These are phyloP conservation scores for Ciborinia camelliae DNA, from an alignment of 2,329 filamentous ascomycete genomes.

Conservation along the genomic window DNA sequence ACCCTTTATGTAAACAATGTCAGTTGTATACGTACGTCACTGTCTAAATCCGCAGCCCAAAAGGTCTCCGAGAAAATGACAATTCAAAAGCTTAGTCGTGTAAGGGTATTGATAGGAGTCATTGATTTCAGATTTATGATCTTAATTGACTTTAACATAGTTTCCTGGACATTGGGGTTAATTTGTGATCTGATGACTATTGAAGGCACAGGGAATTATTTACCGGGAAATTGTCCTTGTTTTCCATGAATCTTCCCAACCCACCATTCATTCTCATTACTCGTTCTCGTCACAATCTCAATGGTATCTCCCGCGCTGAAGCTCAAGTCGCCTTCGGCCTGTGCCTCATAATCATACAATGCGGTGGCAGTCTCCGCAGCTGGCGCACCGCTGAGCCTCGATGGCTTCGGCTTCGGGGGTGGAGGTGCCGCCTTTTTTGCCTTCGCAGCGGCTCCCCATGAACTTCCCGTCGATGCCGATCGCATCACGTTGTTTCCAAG, in stretches of 20 bases:
- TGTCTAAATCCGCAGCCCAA: conserved; percentile 1
- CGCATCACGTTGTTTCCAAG: conserved; percentile 38
- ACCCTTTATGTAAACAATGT: neutral
- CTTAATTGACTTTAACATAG: conserved; percentile 46
- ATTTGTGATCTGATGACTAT: neutral
- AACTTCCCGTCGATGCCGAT: conserved; percentile 42
- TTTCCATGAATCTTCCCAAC: conserved; percentile 74
- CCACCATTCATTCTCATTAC: conserved; percentile 98
- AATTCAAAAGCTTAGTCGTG: conserved; percentile 9
- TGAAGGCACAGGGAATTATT: conserved; percentile 34
- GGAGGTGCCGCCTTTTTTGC: conserved; percentile 64
- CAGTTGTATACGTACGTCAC: neutral
- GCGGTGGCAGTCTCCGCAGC: conserved; percentile 78
- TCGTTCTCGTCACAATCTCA: conserved; percentile 78
- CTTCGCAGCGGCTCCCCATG: conserved; percentile 56
- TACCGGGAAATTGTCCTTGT: conserved; percentile 93
- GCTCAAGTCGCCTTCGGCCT: conserved; percentile 89
- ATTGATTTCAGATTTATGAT: neutral
- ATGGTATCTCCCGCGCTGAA: conserved; percentile 87
- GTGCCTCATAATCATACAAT: conserved; percentile 92
- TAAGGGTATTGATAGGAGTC: conserved; percentile 13
- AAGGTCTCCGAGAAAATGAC: neutral
- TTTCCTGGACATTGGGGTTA: conserved; percentile 43
- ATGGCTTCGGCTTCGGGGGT: conserved; percentile 78
- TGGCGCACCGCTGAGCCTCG: conserved; percentile 62